These are phyloP conservation scores for Rhizopogon vesiculosus DNA, from an alignment of 768 basidiomycete species.

Conservation along the genomic window DNA sequence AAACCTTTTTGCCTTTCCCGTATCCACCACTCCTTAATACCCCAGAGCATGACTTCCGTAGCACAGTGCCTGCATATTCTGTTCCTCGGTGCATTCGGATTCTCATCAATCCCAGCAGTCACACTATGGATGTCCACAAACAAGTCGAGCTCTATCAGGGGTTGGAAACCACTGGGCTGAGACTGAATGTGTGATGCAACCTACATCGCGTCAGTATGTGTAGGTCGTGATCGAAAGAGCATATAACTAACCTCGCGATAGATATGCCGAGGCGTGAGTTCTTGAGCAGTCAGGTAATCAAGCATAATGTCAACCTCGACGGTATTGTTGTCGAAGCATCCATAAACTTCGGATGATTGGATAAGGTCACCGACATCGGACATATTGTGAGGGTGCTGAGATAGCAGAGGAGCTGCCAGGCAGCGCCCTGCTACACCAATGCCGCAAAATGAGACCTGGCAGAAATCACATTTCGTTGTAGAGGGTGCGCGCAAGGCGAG, in stretches of 20 bases:
- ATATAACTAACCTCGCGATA: slow-evolving; percentile 61
- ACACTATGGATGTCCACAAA: slow-evolving; percentile 67
- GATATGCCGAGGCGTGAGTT: slow-evolving; percentile 63
- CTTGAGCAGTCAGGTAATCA: slow-evolving; percentile 65
- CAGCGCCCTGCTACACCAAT: slow-evolving; percentile 75
- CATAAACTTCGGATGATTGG: slow-evolving; percentile 70
- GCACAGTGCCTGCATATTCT: slow-evolving; percentile 72
- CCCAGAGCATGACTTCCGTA: slow-evolving; percentile 69
- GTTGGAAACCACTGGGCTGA: slow-evolving; percentile 58
- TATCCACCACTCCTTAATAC: slow-evolving; percentile 80
- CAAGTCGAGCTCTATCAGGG: slow-evolving; percentile 64
- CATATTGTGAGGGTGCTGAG: slow-evolving; percentile 68
- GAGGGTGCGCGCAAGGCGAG: slow-evolving; percentile 68
- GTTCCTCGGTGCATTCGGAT: slow-evolving; percentile 53
- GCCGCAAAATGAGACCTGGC: slow-evolving; percentile 79
- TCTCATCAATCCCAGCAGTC: slow-evolving; percentile 48
- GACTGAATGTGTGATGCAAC: slow-evolving; percentile 56
- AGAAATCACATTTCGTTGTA: slow-evolving; percentile 82
- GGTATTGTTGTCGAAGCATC: slow-evolving; percentile 72
- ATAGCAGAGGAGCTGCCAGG: slow-evolving; percentile 46
- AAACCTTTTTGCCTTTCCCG: slow-evolving; percentile 69
- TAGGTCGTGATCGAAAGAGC: neutral
- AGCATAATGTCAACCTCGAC: slow-evolving; percentile 83
- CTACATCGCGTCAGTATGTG: slow-evolving; percentile 30
- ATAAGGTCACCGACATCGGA: slow-evolving; percentile 70